Base-by-base conservation (phyloP, 176 grass and related monocot genomes). In the Calamus simplicifolius region DNA sequence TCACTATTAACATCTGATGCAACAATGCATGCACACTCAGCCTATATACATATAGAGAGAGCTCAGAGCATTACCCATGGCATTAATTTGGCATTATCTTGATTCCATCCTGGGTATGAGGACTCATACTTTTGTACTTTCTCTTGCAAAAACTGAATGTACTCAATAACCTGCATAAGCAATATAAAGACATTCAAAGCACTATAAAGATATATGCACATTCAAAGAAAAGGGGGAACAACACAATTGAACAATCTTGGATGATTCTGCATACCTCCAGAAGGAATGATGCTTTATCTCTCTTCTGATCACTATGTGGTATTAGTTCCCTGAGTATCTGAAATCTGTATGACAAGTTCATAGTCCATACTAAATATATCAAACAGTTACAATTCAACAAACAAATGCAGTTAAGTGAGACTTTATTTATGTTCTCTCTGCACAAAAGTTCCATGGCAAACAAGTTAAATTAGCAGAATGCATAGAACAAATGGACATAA, bases 251-350 rank as follows among this genome's bases (percentile, higher is more conserved):
- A 43, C 35, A 43, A 43, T 43, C 6, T 43, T 43, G 35, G 35
- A 43, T 43, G 35, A 13, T 43, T 43, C 35, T 2, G 6, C 25
- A 69, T 74, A 92, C 94, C 85, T 98, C 94, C 59, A 98, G 65
- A 30, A 98, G 94, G 71, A 98, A 85, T 64, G 94, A 89, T 19
- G 94, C 94, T 76, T 98, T 98, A 61, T 98, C 94, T 66, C 94
- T 88, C 81, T 98, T 98, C 72, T 98, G 94, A 89, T 98, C 88
- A 66, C 31, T 93, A 52, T 98, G 88, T 51, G 94, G 94, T 59
- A 98, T 89, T 18, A 98, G 56, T 62, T 98, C 94, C 50, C 94
- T 82, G 69, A 98, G 87, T 81, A 98, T 93, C 81, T 93, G 94
- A 83, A 98, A 98, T 76, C 94, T 98, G 85, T 72, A 75, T n/a